Base-by-base conservation (phyloP, 2,329 filamentous ascomycete species). In the Furcasterigmium sp. region DNA sequence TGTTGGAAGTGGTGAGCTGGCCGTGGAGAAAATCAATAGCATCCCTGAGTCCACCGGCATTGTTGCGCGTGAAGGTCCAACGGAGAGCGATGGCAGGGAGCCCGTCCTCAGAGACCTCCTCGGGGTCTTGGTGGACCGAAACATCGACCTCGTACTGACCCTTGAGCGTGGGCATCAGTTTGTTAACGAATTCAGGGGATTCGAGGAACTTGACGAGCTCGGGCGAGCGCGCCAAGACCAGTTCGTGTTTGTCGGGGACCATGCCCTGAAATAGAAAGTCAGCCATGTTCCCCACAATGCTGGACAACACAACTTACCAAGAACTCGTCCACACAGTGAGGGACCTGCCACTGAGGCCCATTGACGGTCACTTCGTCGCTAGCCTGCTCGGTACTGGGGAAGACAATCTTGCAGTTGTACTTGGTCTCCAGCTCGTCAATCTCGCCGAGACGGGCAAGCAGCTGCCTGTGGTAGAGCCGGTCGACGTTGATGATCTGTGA, bases 401-500 rank as follows among this genome's bases (percentile, higher is more conserved):
- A 98, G 54, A 90, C 87, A 59, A 98, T 94, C 73, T 97, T 97
- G 82, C 93, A 98, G 65, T 97, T 97, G 85, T 91, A 97, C 69
- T 95, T 96, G 75, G 95, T 94, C 72, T 98, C 93, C 41, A 98
- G 76, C 54, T 93, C 88, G 53, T 97, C 91, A 45, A 98, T 89
- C 58, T 96, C 88, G 36, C 80, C 73, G 51, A 97, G 84, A 46
- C 91, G 88, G 46, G 87, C 80, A 60, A 98, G 85, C 47, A 98
- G 81, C 67, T 95, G 89, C 51, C 93, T 87, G 60, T 98, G 93
- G 62, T 96, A 96, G 45, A 98, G 75, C 42, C 93, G 87, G 61
- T 97, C 91, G 56, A 97, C 90, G 53, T 87, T 87, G 53, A 96
- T 91, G 46, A 87, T 87, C 65, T 96, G 91, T 17, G 89, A 90